Evolutionary conservation across 225 moss, liverwort and hornwort species (phyloP), one percentile per base, ranked within the genome.

Genomic region (Pleurozium schreberi): DNA sequence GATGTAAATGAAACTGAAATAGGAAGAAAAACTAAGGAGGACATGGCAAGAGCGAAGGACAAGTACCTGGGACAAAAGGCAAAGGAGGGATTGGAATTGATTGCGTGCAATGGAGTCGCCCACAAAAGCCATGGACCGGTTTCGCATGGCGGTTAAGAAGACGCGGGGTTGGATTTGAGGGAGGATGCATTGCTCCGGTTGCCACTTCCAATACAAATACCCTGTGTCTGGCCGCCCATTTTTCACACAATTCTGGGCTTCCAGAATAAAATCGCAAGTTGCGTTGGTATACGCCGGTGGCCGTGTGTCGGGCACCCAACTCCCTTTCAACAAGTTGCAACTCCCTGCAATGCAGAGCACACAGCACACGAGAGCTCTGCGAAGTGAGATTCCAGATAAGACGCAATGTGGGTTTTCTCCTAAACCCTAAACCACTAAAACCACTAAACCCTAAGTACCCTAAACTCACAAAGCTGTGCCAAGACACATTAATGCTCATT

Each of bases 81-180:
- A 97, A 61, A 96, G 93, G 82, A 98, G 92, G 12, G 97, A 95
- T 34, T 96, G 97, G 86, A 96, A 94, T 64, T 98, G 97, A 62
- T 98, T 98, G 77, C 96, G 95, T 18, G 96, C 94, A 82, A 98
- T 90, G 87, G 97, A 98, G 82, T 98, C 98, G 15, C 98, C 98
- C 33, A 93, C 93, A 77, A 96, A 98, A 36, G 92, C 92, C 84
- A 98, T 93, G 40, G 84, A 88, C 75, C 89, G 96, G 85, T 95
- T 83, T 49, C 87, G 92, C 93, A 95, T 95, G 40, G 88, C 63
- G 81, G 75, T 85, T 58, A 96, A 73, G 81, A 96, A 96, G 60
- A 91, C 88, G 42, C 45, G 55, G 33, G 83, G 93, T 68, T 97
- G 88, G 52, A 96, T 91, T 42, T 88, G 86, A 27, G 94, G 95